Evolutionary conservation across 176 grass and related monocot species (phyloP).

Genomic region (Aegilops longissima): DNA sequence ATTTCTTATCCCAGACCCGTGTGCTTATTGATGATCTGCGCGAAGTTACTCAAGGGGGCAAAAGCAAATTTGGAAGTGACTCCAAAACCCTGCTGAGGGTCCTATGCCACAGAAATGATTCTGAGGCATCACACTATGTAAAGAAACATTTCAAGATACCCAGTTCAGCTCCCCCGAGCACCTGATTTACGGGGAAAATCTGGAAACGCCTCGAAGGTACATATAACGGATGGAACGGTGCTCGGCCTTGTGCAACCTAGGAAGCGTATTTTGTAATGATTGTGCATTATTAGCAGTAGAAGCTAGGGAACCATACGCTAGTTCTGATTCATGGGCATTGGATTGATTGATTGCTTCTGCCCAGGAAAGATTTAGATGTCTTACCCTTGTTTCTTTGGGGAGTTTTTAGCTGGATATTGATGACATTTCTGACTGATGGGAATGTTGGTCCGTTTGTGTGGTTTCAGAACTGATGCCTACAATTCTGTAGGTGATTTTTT

Average conservation of each 20-base stretch:
- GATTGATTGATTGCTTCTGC: slow-evolving; percentile 23
- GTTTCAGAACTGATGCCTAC: neutral
- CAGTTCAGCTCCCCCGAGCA: slow-evolving; percentile 60
- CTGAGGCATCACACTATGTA: slow-evolving; percentile 94
- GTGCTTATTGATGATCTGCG: slow-evolving; percentile 88
- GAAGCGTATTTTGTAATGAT: slow-evolving; percentile 29
- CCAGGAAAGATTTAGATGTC: neutral
- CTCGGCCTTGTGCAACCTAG: neutral
- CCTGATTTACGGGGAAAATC: slow-evolving; percentile 30
- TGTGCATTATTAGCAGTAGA: slow-evolving; percentile 39
- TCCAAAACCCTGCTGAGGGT: slow-evolving; percentile 86
- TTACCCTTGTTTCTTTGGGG: neutral
- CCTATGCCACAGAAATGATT: slow-evolving; percentile 96
- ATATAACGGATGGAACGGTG: slow-evolving; percentile 11
- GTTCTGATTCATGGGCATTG: neutral
- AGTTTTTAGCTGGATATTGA: neutral
- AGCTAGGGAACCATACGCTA: slow-evolving; percentile 23
- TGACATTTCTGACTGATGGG: neutral
- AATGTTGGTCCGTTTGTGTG: neutral
- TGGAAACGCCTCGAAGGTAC: slow-evolving; percentile 8
- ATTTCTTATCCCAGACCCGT: slow-evolving; percentile 56
- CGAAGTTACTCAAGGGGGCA: slow-evolving; percentile 78
- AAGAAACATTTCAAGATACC: slow-evolving; percentile 99
- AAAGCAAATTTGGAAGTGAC: slow-evolving; percentile 78
- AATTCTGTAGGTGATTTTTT: neutral